Conservation (phyloP, 225 moss, liverwort and hornwort genomes). For the Bryum argenteum region DNA sequence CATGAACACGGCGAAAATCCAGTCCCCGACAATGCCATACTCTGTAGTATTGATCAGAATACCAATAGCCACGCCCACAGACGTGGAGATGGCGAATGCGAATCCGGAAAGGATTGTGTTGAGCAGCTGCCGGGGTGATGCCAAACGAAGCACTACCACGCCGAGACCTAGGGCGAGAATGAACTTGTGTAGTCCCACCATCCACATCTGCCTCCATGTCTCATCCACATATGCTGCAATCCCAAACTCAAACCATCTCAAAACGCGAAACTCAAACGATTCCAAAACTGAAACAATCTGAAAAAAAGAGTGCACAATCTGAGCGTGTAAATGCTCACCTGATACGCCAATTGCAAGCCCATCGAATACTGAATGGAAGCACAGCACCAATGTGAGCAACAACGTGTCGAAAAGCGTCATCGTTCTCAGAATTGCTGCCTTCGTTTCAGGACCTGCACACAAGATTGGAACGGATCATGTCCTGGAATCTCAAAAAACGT, state of each 20-base stretch:
- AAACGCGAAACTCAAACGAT: background rate
- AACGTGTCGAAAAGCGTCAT: slow-evolving; percentile 69
- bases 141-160: slow-evolving; percentile 72
- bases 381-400: slow-evolving; percentile 64
- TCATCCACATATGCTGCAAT: slow-evolving; percentile 46
- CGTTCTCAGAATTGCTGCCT: slow-evolving; percentile 55
- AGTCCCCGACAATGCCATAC: slow-evolving; percentile 58
- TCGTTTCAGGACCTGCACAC: slow-evolving; percentile 48
- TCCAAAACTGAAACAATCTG: too few relatives aligned
- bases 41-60: slow-evolving; percentile 66
- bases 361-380: slow-evolving; percentile 89
- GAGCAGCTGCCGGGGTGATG: slow-evolving; percentile 65
- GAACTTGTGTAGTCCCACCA: slow-evolving; percentile 76
- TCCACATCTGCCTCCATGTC: slow-evolving; percentile 73
- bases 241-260: too few relatives aligned
- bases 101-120: slow-evolving; percentile 57
- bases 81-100: slow-evolving; percentile 73
- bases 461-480: background rate
- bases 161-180: slow-evolving; percentile 74
- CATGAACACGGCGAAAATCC: slow-evolving; percentile 93
- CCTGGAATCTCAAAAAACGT: too few relatives aligned
- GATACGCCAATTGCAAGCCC: slow-evolving; percentile 82
- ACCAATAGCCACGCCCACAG: slow-evolving; percentile 80
- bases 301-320: background rate
- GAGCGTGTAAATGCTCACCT: slow-evolving; percentile 31